Conservation (phyloP, 2,329 filamentous ascomycete species). For the Lachnellula arida region DNA sequence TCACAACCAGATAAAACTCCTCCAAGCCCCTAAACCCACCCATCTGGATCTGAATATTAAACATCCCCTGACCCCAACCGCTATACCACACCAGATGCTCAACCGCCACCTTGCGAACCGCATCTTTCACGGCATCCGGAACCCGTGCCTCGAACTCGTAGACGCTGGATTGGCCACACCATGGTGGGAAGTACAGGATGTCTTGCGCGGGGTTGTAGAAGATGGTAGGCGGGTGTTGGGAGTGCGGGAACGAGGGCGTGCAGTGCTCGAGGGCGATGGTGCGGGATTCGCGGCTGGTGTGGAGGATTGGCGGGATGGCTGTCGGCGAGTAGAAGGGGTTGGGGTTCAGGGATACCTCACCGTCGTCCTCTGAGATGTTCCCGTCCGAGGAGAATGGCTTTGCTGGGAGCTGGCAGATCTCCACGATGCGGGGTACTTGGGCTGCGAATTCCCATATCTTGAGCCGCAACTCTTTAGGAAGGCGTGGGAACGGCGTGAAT, state of each 20-base stretch:
- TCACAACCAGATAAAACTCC: neutral
- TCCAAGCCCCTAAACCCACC: neutral
- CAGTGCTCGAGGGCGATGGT: neutral
- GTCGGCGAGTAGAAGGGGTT: neutral
- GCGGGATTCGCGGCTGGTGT: neutral
- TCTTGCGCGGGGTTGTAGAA: neutral
- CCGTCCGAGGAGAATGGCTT: neutral
- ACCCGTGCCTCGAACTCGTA: neutral
- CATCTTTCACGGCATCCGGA: neutral
- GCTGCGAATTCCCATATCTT: conserved; percentile 1
- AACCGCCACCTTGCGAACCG: neutral
- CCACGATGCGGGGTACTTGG: neutral
- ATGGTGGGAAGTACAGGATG: neutral
- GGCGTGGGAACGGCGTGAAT: conserved; percentile 1
- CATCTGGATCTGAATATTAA: neutral
- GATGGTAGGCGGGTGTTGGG: neutral
- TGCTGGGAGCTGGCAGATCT: neutral
- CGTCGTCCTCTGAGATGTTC: neutral
- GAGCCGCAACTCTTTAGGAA: conserved; percentile 2
- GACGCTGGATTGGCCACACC: neutral
- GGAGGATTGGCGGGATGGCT: neutral
- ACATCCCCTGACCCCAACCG: neutral
- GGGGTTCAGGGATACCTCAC: neutral
- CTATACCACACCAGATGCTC: neutral
- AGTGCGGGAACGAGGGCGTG: neutral